Evolutionary conservation across 352 stramenopile species (phyloP).

Genomic region (Phytophthora capsici): DNA sequence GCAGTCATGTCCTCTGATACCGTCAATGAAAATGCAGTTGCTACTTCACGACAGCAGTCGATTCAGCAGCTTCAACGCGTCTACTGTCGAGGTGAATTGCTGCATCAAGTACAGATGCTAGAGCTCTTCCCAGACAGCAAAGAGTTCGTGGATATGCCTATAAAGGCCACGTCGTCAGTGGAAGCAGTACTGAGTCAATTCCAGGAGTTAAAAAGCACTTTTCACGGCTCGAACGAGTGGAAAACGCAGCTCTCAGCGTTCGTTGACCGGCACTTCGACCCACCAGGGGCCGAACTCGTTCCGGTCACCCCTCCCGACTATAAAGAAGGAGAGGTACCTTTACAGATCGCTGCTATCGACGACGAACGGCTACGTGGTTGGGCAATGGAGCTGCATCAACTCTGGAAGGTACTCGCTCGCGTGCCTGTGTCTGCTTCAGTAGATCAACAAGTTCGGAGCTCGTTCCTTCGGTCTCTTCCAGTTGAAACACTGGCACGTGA

Average conservation of each 20-base stretch:
- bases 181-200: conserved; percentile 43
- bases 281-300: conserved; percentile 58
- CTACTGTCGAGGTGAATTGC: conserved; percentile 59
- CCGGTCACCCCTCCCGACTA: conserved; percentile 52
- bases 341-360: conserved; percentile 53
- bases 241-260: conserved; percentile 53
- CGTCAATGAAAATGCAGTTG: conserved; percentile 1
- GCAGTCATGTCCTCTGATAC: conserved; percentile 14
- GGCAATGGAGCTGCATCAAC: conserved; percentile 70
- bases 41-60: conserved; percentile 15
- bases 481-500: conserved; percentile 21
- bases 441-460: conserved; percentile 22
- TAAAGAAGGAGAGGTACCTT: conserved; percentile 35
- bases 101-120: conserved; percentile 67
- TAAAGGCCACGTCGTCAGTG: conserved; percentile 53
- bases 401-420: conserved; percentile 79
- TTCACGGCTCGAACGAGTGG: conserved; percentile 15
- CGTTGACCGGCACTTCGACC: conserved; percentile 67
- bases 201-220: conserved; percentile 20
- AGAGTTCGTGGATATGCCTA: conserved; percentile 91
- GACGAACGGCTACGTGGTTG: conserved; percentile 56
- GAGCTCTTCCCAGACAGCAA: conserved; percentile 87
- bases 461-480: conserved; percentile 46
- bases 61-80: conserved; percentile 44
- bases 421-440: conserved; percentile 12